phyloP scores from a whole-genome alignment of 495 filamentous ascomycete species.

The Penicillium longicatenatum region DNA sequence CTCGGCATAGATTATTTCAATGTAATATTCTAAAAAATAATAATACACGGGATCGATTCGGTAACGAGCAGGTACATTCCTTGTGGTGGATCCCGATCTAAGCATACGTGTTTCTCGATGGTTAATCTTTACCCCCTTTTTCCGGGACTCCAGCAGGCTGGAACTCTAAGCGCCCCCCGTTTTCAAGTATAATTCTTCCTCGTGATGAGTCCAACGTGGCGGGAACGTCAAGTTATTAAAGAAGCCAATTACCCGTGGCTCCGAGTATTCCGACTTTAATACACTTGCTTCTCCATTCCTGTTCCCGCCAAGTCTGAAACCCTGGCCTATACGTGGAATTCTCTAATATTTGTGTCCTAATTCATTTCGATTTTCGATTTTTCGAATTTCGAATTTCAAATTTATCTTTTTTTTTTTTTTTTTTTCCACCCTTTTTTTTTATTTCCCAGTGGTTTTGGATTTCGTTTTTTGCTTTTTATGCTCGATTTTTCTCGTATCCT shows the following conservation, averaged over 20 bases:
- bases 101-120: slow-evolving; percentile 12
- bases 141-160: slow-evolving; percentile 6
- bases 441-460: too few species aligned
- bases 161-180: slow-evolving; percentile 15
- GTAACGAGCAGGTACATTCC: slow-evolving; percentile 8
- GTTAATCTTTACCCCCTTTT: slow-evolving; percentile 26
- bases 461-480: too few species aligned
- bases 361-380: not conserved
- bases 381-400: not conserved
- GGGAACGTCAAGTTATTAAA: slow-evolving; percentile 11
- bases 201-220: slow-evolving; percentile 37
- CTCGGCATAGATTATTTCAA: slow-evolving; percentile 26
- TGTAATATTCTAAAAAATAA: slow-evolving; percentile 3
- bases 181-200: slow-evolving; percentile 19
- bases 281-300: not conserved
- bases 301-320: slow-evolving; percentile 6
- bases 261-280: slow-evolving; percentile 6
- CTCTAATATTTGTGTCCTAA: not conserved
- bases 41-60: not conserved
- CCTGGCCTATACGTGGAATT: slow-evolving; percentile 2
- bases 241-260: slow-evolving; percentile 19
- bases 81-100: slow-evolving; percentile 14
- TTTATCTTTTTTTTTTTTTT: not conserved
- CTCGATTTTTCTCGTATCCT: not conserved
- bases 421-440: too few species aligned